Evolutionary conservation across 768 basidiomycete genomes (phyloP), one percentile per base, ranked within the genome.

Genomic region (Termitomyces sp.): DNA sequence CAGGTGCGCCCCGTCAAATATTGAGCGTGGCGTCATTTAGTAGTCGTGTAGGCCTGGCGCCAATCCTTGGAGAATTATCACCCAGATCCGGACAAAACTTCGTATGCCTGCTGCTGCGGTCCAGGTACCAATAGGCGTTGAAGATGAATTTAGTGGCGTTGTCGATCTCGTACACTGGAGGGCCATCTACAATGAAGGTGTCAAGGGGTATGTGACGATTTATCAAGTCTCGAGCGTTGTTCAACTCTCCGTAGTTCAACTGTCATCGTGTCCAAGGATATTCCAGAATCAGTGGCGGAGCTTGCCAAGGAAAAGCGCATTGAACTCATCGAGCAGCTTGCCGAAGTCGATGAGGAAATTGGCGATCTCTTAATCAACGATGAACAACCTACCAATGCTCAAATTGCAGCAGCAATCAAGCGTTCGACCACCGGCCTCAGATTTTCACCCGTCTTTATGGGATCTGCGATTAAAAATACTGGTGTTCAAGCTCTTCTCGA

Each of bases 401-500:
- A 95, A 70, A 84, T 99, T 42, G 85, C 85, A 5, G 80, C 78
- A 30, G 96, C 95, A 18, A 88, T 99, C 64, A 86, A 94, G 20
- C 91, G 97, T 36, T 82, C 93, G 3, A 98, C 97, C 1, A 81
- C 93, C 65, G 74, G 80, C 12, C 85, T 94, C 66, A 93, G 90
- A 62, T 98, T 99, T 75, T 90, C 93, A 0, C 97, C 97, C 1
- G 97, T 99, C 54, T 97, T 98, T 75, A 77, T 98, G 59, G 97
- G 97, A 42, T 96, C 94, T 6, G 97, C 97, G 0, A 88, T 98
- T 67, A 98, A 97, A 78, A 99, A 99, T 72, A 95, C 94, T 8
- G 93, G 85, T 40, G 89, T 99, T 6, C 97, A 99, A 68, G 86
- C 93, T 18, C 80, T 98, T 56, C 79, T 99, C 20, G 95, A 99